Base-by-base conservation (phyloP, 306 rosid species). In the Mimosa bimucronata region DNA sequence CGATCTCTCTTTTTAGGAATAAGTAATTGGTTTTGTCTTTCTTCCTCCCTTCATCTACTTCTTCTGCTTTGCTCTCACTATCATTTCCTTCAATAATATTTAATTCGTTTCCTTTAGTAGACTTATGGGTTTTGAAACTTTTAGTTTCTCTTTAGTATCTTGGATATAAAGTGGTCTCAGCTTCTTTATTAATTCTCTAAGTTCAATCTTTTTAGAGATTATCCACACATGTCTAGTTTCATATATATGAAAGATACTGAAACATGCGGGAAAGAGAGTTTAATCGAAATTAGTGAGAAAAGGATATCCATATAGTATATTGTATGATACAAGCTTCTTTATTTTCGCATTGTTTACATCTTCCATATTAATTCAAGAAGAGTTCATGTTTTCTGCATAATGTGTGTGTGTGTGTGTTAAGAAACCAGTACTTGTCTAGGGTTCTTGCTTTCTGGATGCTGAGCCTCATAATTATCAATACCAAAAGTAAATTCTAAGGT, bases 1-100 rank as follows among this genome's bases (percentile, higher is more conserved):
- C 71, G 68, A 45, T 12, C 34, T 66, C 82, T 77, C 82, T 73
- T 37, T 34, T 74, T 18, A 37, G 74, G 71, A 34, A 73, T 26
- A 64, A 65, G 37, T n/a, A 62, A 62, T 29, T 30, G 3, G 9
- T 52, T 52, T 52, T 46, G 34, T 76, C 77, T 76, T 70, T 75
- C 73, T 57, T n/a, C 61, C 19, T 45, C 50, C 44, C 41, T 55
- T 80, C 74, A 64, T 18, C 19, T 45, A 62, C 75, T 26, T 48
- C 28, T 45, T 34, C 14, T 14, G 45, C 72, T 34, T 48, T 13
- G 9, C 74, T 40, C 57, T 80, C 78, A n/a, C 74, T 34, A 34
- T 76, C 40, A 37, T 14, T 66, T 60, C 29, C 30, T 34, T 15
- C 9, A 4, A 12, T 62, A 11, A 38, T 29, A 5, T 52, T 14